These are phyloP conservation scores for Phlebiopsis gigantea DNA, from an alignment of 768 basidiomycete genomes.

Conservation along the genomic window DNA sequence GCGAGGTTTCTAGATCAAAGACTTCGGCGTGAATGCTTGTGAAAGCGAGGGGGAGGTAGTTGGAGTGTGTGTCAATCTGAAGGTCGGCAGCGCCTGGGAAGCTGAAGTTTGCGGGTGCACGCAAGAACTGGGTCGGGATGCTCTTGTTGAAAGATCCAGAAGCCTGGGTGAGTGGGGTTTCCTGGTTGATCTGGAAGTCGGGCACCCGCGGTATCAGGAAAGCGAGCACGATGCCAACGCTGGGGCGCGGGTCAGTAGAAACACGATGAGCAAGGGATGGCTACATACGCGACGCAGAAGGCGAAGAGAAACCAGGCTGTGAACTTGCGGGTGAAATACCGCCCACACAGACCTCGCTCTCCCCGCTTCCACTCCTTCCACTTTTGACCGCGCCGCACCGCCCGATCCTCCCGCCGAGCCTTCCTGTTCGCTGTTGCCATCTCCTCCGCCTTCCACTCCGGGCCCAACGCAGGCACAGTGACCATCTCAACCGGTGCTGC, in stretches of 20 bases:
- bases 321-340: conserved; percentile 67
- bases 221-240: conserved; percentile 65
- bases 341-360: conserved; percentile 75
- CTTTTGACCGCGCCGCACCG: conserved; percentile 44
- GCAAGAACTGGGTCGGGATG: conserved; percentile 60
- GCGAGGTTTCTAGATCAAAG: conserved; percentile 62
- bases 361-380: conserved; percentile 79
- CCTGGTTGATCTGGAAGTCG: conserved; percentile 52
- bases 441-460: conserved; percentile 85
- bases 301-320: conserved; percentile 67
- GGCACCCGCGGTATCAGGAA: conserved; percentile 86
- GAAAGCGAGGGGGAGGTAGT: conserved; percentile 76
- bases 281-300: conserved; percentile 48
- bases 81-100: conserved; percentile 77
- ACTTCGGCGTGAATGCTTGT: conserved; percentile 60
- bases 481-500: conserved; percentile 73
- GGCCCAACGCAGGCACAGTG: conserved; percentile 85
- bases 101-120: conserved; percentile 82
- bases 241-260: conserved; percentile 20
- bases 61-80: conserved; percentile 68
- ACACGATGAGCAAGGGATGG: background rate
- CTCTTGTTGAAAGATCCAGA: conserved; percentile 52
- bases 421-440: conserved; percentile 71
- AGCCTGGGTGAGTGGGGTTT: conserved; percentile 53
- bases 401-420: conserved; percentile 58